These are phyloP conservation scores for Pseudogymnoascus sp. DNA, from an alignment of 2,329 filamentous ascomycete genomes.

Conservation along the genomic window DNA sequence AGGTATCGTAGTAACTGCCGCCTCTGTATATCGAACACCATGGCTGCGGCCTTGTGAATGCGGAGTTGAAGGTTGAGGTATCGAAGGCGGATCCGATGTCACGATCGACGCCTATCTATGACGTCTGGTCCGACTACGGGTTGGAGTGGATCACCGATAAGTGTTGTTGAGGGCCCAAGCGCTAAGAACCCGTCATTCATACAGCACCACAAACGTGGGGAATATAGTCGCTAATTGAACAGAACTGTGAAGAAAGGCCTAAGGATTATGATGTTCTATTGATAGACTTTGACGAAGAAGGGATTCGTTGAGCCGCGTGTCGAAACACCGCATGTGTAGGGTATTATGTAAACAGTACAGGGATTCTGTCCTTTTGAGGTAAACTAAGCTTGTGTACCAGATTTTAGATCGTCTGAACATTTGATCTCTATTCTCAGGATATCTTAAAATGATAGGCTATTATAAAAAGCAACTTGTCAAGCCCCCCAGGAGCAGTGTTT, in stretches of 20 bases:
- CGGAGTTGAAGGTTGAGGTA: constrained; percentile 2
- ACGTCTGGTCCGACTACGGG: background rate
- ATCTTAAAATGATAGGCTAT: background rate
- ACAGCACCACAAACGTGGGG: background rate
- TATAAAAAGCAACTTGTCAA: background rate
- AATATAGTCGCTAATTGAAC: background rate
- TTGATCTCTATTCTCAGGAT: background rate
- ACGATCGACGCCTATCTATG: constrained; percentile 8
- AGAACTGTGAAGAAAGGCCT: background rate
- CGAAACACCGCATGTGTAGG: background rate
- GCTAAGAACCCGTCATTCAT: background rate
- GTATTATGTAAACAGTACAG: constrained; percentile 6
- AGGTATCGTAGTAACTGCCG: constrained; percentile 58
- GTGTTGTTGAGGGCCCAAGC: background rate
- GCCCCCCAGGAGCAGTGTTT: background rate
- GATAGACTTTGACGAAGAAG: background rate
- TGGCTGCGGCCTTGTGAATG: constrained; percentile 25
- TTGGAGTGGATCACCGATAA: background rate
- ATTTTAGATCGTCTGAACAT: background rate
- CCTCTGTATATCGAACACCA: constrained; percentile 52
- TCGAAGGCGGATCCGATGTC: constrained; percentile 2
- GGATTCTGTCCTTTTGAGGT: background rate
- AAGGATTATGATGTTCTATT: background rate
- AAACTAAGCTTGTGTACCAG: background rate
- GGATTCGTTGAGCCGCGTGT: background rate